phyloP scores from a whole-genome alignment of 805 yeast genomes.

The Candida argentea region DNA sequence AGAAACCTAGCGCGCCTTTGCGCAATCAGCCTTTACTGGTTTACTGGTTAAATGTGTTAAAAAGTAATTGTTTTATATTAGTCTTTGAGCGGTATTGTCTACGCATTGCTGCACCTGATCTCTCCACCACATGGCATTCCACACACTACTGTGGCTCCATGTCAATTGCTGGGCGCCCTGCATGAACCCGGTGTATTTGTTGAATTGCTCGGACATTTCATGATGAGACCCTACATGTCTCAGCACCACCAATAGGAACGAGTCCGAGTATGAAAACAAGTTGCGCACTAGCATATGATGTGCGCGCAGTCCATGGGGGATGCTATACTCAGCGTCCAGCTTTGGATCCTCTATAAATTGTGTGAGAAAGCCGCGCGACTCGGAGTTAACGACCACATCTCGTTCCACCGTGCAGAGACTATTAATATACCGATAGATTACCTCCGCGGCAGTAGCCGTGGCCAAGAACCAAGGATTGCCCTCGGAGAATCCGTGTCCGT shows the following conservation, averaged over 20 bases:
- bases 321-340: slow-evolving; percentile 14
- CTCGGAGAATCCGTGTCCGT: slow-evolving; percentile 59
- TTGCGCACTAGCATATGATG: slow-evolving; percentile 37
- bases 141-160: slow-evolving; percentile 81
- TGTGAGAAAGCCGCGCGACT: slow-evolving; percentile 19
- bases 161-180: slow-evolving; percentile 83
- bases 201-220: slow-evolving; percentile 82
- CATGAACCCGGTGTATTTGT: slow-evolving; percentile 69
- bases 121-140: slow-evolving; percentile 63
- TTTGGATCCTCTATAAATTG: slow-evolving; percentile 17
- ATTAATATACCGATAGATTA: slow-evolving; percentile 45
- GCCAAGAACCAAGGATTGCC: slow-evolving; percentile 94
- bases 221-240: slow-evolving; percentile 58
- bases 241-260: slow-evolving; percentile 50
- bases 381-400: slow-evolving; percentile 34
- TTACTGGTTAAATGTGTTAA: no score
- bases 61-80: no score
- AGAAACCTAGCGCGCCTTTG: no score
- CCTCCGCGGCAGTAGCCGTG: slow-evolving; percentile 59
- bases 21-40: no score
- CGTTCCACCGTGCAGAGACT: slow-evolving; percentile 27
- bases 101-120: no score
- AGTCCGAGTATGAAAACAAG: slow-evolving; percentile 51
- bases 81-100: no score
- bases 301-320: slow-evolving; percentile 31